Conservation (phyloP, 257 asterid genomes). For the Solanum chilense region DNA sequence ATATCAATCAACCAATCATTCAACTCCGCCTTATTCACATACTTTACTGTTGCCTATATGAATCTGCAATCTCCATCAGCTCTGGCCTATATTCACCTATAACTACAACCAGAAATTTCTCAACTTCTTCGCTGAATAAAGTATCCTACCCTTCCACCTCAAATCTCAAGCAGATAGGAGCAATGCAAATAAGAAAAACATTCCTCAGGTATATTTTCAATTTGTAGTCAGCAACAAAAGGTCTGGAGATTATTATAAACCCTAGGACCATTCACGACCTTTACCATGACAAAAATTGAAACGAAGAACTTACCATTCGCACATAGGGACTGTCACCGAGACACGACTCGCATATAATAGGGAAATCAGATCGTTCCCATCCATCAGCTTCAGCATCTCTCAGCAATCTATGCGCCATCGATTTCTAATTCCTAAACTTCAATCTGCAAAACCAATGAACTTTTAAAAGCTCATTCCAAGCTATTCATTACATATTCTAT, state of each 20-base stretch:
- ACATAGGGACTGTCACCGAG: constrained; percentile 92
- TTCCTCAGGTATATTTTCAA: neutral
- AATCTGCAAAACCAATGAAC: neutral
- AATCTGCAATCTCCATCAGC: neutral
- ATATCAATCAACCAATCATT: neutral
- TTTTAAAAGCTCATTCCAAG: neutral
- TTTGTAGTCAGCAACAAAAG: neutral
- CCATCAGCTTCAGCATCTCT: constrained; percentile 95
- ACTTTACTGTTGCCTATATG: neutral
- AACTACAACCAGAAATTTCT: neutral
- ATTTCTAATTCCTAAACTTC: neutral
- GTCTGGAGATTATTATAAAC: neutral
- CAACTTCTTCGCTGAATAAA: neutral
- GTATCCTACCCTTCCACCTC: neutral
- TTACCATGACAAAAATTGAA: neutral
- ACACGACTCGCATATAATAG: constrained; percentile 92
- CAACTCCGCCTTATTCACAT: neutral
- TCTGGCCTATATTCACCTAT: neutral
- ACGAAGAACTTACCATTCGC: constrained; percentile 59
- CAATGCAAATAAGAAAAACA: neutral
- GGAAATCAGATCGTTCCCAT: constrained; percentile 96
- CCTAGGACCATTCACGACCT: neutral
- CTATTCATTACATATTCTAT: neutral
- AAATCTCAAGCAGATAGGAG: neutral
- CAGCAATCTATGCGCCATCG: constrained; percentile 86